Evolutionary conservation across 495 filamentous ascomycete genomes (phyloP).

Genomic region (Hypomontagnella monticulosa): DNA sequence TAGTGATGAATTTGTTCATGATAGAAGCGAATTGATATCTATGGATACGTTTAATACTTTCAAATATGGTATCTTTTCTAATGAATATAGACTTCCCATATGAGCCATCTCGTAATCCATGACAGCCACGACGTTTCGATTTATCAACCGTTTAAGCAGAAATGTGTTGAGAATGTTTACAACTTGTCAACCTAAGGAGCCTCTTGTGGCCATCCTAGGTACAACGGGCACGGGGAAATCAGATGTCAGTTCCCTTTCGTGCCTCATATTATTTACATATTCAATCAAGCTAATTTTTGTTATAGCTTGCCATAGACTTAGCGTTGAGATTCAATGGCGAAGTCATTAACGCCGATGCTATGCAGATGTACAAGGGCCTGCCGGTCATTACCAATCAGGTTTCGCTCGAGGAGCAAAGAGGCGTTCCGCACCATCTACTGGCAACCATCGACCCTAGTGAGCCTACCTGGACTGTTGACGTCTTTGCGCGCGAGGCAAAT

Average conservation of each 20-base stretch:
- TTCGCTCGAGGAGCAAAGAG: slow-evolving; percentile 74
- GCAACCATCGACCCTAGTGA: slow-evolving; percentile 77
- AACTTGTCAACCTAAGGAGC: slow-evolving; percentile 48
- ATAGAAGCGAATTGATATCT: no score
- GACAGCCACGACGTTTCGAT: slow-evolving; percentile 1
- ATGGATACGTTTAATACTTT: no score
- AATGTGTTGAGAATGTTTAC: slow-evolving; percentile 40
- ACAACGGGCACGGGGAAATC: slow-evolving; percentile 98
- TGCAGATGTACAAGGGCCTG: slow-evolving; percentile 95
- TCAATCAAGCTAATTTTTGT: slow-evolving; percentile 3
- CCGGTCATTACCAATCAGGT: slow-evolving; percentile 98
- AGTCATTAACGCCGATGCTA: slow-evolving; percentile 98
- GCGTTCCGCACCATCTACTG: slow-evolving; percentile 89
- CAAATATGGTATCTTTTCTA: no score
- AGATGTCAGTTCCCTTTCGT: slow-evolving; percentile 68
- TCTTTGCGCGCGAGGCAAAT: slow-evolving; percentile 75
- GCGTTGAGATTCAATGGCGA: slow-evolving; percentile 88
- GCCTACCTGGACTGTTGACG: slow-evolving; percentile 80
- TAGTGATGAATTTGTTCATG: no score
- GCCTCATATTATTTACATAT: background rate
- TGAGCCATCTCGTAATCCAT: slow-evolving; percentile 11
- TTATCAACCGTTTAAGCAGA: slow-evolving; percentile 12
- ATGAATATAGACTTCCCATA: background rate
- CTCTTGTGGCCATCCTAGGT: slow-evolving; percentile 85
- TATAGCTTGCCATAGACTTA: slow-evolving; percentile 89